These are phyloP conservation scores for Phialemonium atrogriseum DNA, from an alignment of 2,329 filamentous ascomycete genomes.

Conservation along the genomic window DNA sequence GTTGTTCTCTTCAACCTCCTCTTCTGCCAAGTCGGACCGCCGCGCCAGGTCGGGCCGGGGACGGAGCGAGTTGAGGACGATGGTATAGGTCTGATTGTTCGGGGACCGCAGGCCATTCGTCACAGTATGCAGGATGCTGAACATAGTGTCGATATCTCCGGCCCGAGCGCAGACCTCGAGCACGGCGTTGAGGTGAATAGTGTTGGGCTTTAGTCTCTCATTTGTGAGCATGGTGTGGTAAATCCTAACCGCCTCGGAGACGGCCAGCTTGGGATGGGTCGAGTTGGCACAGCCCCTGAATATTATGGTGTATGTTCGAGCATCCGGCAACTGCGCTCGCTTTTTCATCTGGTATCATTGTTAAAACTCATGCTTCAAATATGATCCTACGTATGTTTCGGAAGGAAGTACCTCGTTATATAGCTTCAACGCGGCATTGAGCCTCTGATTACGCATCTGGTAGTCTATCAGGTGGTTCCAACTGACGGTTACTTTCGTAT, in stretches of 20 bases:
- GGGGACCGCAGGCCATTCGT: conserved; percentile 57
- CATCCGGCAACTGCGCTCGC: conserved; percentile 69
- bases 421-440: conserved; percentile 64
- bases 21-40: conserved; percentile 19
- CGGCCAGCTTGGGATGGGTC: conserved; percentile 46
- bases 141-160: conserved; percentile 70
- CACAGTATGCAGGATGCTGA: conserved; percentile 65
- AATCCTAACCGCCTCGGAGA: conserved; percentile 62
- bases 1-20: conserved; percentile 19
- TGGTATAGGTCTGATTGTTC: conserved; percentile 69
- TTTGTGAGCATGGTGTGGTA: conserved; percentile 67
- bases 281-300: conserved; percentile 65
- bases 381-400: too few species aligned
- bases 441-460: conserved; percentile 50
- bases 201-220: conserved; percentile 59
- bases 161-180: conserved; percentile 71
- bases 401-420: conserved; percentile 67
- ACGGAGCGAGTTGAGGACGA: conserved; percentile 70
- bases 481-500: conserved; percentile 58
- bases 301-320: conserved; percentile 75
- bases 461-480: conserved; percentile 85
- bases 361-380: background rate
- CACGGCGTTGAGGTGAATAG: conserved; percentile 83
- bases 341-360: conserved; percentile 74
- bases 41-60: conserved; percentile 28